Base-by-base conservation (phyloP, 192 early-diverging fungal genomes). In the Phlyctochytrium arcticum region DNA sequence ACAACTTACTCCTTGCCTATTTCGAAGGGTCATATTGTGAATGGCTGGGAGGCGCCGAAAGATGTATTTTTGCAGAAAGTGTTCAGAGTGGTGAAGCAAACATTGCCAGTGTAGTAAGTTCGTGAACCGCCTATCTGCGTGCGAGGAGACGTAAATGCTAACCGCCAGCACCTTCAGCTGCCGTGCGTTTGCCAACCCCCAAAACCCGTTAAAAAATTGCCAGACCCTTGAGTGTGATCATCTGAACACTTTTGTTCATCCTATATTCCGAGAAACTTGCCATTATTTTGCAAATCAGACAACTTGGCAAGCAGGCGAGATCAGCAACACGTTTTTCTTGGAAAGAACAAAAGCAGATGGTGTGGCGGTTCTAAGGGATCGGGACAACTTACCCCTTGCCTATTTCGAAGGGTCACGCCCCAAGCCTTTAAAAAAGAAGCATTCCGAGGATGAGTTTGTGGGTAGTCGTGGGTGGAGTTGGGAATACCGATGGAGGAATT, bases 401-500 rank as follows among this genome's bases (percentile, higher is more conserved):
- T 42, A 42, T 42, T 42, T 42, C 39, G 39, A 42, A n/a, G 39
- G 39, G n/a, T 42, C 39, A 42, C 39, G 39, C 8, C 39, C 39
- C 39, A 42, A 42, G 39, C 39, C 39, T 8, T 42, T n/a, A n/a
- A 42, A 42, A 42, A 42, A 42, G 39, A 42, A 42, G 39, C 8
- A 42, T 42, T 42, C 39, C 39, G 39, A 42, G n/a, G 39, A 42
- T 42, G n/a, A n/a, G n/a, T n/a, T n/a, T n/a, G n/a, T n/a, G n/a
- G n/a, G n/a, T n/a, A n/a, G n/a, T n/a, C n/a, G n/a, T n/a, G n/a
- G n/a, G 29, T 84, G 87, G 86, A 59, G 54, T 53, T 81, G 74
- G 54, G 70, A 26, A 10, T 42, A 91, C 65, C 79, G 77, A 21
- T 91, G 86, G 86, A 81, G 87, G 59, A 88, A 89, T 65, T 68